Percentiles rank a stretch among this genome's conserved stretches.
Conservation (phyloP, 495 filamentous ascomycete genomes). For the Penicillium goetzii region DNA sequence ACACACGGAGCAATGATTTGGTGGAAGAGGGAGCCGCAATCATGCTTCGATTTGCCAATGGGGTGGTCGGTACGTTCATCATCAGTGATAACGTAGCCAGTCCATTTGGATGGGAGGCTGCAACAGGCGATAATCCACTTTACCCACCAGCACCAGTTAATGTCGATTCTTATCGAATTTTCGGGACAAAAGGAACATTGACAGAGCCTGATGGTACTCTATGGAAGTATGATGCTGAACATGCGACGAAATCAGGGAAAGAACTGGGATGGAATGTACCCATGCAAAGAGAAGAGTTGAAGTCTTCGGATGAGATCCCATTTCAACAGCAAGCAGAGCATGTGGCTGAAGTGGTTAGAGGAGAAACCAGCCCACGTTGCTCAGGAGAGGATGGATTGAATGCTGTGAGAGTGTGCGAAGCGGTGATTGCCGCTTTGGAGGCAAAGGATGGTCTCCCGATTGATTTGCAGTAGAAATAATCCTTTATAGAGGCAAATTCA, state of each 20-base stretch:
- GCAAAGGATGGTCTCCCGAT: conserved; percentile 14
- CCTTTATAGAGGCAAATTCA: not conserved
- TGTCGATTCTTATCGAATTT: conserved; percentile 19
- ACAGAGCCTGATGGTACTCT: conserved; percentile 10
- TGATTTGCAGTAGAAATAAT: not conserved
- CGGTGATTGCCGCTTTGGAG: conserved; percentile 12
- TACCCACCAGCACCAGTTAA: conserved; percentile 14
- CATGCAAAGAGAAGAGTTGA: not conserved
- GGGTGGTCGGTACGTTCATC: conserved; percentile 19
- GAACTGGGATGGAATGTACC: conserved; percentile 15
- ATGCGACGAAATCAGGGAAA: not conserved
- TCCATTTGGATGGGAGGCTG: conserved; percentile 24
- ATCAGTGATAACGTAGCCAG: conserved; percentile 15
- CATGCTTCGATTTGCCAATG: conserved; percentile 19
- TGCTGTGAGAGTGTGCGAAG: conserved; percentile 17
- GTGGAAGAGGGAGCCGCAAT: conserved; percentile 20
- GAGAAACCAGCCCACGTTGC: conserved; percentile 5
- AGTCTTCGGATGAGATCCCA: conserved; percentile 6
- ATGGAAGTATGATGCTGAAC: conserved; percentile 13
- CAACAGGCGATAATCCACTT: conserved; percentile 20
- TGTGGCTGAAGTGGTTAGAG: conserved; percentile 12
- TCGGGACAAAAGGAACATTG: conserved; percentile 19
- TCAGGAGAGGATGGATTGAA: conserved; percentile 21
- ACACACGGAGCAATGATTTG: not conserved
- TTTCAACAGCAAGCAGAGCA: conserved; percentile 19